Conservation (phyloP, 306 rosid species). For the Aeschynomene evenia region DNA sequence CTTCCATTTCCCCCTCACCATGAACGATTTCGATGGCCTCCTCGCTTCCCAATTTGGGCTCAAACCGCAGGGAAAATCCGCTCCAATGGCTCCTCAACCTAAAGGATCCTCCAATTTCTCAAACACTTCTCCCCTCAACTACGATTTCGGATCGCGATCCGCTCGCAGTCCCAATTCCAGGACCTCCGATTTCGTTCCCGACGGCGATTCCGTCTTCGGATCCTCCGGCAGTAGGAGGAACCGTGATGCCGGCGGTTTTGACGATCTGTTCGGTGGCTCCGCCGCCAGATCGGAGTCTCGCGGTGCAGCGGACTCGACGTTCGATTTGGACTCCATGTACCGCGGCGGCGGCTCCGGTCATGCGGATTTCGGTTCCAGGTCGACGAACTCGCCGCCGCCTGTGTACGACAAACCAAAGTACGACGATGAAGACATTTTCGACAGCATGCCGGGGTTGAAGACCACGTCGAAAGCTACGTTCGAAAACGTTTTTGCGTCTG, state of each 20-base stretch:
- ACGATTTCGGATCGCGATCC: conserved; percentile 77
- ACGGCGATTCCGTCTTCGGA: conserved; percentile 54
- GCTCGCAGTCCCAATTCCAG: conserved; percentile 42
- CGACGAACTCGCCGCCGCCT: conserved; percentile 58
- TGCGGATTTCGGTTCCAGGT: conserved; percentile 38
- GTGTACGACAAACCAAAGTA: conserved; percentile 78
- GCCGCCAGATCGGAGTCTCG: conserved; percentile 48
- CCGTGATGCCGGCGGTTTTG: conserved; percentile 44
- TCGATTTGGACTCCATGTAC: conserved; percentile 66
- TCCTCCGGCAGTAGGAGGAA: conserved; percentile 40
- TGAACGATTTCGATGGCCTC: conserved; percentile 96
- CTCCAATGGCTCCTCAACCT: conserved; percentile 71
- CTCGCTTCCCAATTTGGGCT: conserved; percentile 67
- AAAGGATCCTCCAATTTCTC: conserved; percentile 41
- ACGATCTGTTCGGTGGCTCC: conserved; percentile 51
- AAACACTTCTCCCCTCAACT: conserved; percentile 30
- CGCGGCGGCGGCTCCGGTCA: conserved; percentile 25
- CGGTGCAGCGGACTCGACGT: conserved; percentile 41
- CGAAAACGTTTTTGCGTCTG: conserved; percentile 59
- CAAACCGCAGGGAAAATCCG: conserved; percentile 79
- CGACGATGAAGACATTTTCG: conserved; percentile 86
- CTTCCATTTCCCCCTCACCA: conserved; percentile 23
- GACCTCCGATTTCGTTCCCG: conserved; percentile 26
- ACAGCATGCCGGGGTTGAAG: conserved; percentile 81
- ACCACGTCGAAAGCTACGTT: conserved; percentile 56